Conservation (phyloP, 108 stramenopile species). For the Nitzschia palea region DNA sequence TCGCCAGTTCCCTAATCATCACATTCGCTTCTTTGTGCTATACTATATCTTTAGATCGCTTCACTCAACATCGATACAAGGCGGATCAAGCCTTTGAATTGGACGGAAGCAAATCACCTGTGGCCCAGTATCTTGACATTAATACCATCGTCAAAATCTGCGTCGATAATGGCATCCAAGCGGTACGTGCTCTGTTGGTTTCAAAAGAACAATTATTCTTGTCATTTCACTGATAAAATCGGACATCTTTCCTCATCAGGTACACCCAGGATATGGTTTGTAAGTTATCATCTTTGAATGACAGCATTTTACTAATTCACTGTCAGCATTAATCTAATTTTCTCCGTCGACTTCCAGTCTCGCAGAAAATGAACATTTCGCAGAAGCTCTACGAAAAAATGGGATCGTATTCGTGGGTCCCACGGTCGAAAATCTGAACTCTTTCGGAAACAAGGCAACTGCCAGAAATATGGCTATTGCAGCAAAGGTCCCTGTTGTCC, state of each 20-base stretch:
- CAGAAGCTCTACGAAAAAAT: constrained; percentile 56
- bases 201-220: background rate
- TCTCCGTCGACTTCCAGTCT: background rate
- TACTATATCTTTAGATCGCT: constrained; percentile 58
- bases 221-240: background rate
- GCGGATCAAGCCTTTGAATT: constrained; percentile 88
- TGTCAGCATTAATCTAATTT: too few species aligned
- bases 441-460: constrained; percentile 91
- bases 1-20: background rate
- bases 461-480: constrained; percentile 87
- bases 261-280: constrained; percentile 94
- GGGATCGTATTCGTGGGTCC: constrained; percentile 95
- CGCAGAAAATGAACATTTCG: constrained; percentile 83
- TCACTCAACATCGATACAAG: constrained; percentile 96
- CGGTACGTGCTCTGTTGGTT: constrained; percentile 29
- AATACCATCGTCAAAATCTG: constrained; percentile 82
- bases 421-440: constrained; percentile 77
- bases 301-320: background rate
- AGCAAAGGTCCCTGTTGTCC: constrained; percentile 86
- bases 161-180: constrained; percentile 77
- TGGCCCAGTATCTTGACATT: constrained; percentile 93
- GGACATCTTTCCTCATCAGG: background rate
- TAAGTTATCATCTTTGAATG: background rate
- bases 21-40: background rate
- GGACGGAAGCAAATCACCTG: constrained; percentile 61